A percentile compares a stretch with the other conserved stretches of the same genome.
Evolutionary conservation across 345 rosid genomes (phyloP).

Genomic region (Syzygium aromaticum): DNA sequence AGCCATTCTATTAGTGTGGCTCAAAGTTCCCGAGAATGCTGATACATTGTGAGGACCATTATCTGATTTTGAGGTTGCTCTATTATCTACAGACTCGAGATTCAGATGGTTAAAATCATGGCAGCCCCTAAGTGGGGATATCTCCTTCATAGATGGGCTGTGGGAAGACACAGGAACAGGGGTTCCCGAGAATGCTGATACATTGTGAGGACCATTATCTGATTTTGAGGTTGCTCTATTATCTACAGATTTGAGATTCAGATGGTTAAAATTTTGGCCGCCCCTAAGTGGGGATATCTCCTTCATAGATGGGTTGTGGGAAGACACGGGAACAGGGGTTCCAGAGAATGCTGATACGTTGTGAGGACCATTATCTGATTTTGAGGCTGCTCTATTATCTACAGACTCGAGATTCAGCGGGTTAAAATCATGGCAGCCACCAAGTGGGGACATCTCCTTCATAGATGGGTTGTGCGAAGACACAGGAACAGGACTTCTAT

Average conservation of each 20-base stretch:
- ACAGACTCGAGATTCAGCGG: slow-evolving; percentile 8
- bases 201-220: slow-evolving; percentile 29
- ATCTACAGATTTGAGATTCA: slow-evolving; percentile 8
- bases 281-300: slow-evolving; percentile 25
- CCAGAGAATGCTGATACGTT: slow-evolving; percentile 15
- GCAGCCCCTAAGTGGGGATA: slow-evolving; percentile 21
- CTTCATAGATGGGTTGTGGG: slow-evolving; percentile 20
- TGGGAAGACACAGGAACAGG: slow-evolving; percentile 16
- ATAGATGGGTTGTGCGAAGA: slow-evolving; percentile 20
- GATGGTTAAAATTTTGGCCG: slow-evolving; percentile 16
- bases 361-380: slow-evolving; percentile 32
- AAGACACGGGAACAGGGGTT: slow-evolving; percentile 15
- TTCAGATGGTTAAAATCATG: slow-evolving; percentile 19
- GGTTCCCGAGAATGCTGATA: slow-evolving; percentile 12
- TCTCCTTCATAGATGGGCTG: slow-evolving; percentile 26
- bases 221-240: slow-evolving; percentile 25
- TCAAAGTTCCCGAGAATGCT: slow-evolving; percentile 21
- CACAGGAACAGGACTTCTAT: slow-evolving; percentile 9
- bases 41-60: slow-evolving; percentile 25
- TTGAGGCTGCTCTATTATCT: slow-evolving; percentile 20
- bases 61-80: slow-evolving; percentile 27
- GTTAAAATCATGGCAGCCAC: slow-evolving; percentile 18
- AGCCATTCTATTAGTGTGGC: slow-evolving; percentile 24
- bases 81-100: slow-evolving; percentile 24
- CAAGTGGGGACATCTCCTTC: slow-evolving; percentile 24